phyloP scores from a whole-genome alignment of 257 asterid genomes.

The Jacaranda copaia region DNA sequence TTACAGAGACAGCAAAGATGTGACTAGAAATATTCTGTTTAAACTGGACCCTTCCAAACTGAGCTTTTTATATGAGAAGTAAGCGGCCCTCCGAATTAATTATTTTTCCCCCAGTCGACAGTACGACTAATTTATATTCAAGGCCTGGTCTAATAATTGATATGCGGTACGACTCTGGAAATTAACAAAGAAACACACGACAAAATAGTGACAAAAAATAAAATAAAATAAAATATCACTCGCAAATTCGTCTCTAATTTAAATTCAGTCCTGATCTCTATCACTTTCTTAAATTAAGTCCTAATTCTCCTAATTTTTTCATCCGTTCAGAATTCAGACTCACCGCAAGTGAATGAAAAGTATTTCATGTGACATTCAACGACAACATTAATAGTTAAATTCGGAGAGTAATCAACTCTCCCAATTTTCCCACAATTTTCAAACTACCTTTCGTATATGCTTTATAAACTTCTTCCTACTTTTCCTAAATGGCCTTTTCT shows the following conservation, averaged over 20 bases:
- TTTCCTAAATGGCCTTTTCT: too few species aligned
- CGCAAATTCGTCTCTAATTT: neutral
- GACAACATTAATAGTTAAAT: too few species aligned
- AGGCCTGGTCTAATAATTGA: neutral
- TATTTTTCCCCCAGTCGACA: neutral
- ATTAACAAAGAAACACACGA: neutral
- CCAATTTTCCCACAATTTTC: too few species aligned
- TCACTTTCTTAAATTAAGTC: neutral
- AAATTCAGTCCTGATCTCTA: neutral
- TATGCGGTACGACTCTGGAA: neutral
- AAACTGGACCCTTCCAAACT: neutral
- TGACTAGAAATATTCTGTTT: neutral
- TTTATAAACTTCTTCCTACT: too few species aligned
- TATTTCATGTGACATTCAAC: too few species aligned
- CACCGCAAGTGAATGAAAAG: too few species aligned
- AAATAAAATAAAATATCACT: neutral
- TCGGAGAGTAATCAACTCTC: too few species aligned
- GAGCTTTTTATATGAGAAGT: neutral
- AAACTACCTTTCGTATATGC: too few species aligned
- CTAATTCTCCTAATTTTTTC: neutral
- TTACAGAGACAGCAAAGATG: neutral
- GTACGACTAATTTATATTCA: neutral
- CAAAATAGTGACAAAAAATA: too few species aligned
- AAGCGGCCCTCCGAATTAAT: neutral
- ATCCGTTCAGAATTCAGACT: too few species aligned